A percentile compares a stretch with the other conserved stretches of the same genome.
phyloP scores from a whole-genome alignment of 257 asterid genomes.

The Plectranthus barbatus region DNA sequence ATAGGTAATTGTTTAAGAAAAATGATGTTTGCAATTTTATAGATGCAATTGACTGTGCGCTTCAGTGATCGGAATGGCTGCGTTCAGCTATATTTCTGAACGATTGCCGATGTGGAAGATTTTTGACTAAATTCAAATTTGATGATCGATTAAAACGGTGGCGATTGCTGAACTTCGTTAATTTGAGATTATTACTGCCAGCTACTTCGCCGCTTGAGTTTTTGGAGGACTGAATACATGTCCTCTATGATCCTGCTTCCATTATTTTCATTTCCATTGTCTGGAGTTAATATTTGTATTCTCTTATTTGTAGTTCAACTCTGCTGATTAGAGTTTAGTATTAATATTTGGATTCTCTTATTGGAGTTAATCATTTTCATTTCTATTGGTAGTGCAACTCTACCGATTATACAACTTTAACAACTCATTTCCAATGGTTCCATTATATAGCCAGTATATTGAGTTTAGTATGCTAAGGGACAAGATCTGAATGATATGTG shows the following conservation, averaged over 20 bases:
- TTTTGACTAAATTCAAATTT: background rate
- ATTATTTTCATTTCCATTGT: background rate
- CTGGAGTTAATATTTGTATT: background rate
- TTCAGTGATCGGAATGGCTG: background rate
- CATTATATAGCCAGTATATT: background rate
- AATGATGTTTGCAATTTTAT: background rate
- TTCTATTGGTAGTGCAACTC: no score
- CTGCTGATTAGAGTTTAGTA: background rate
- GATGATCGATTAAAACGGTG: background rate
- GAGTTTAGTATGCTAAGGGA: background rate
- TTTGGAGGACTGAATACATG: background rate
- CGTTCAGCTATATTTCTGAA: background rate
- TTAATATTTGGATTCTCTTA: background rate
- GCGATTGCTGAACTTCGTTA: background rate
- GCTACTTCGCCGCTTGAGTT: background rate
- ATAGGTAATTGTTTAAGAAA: constrained; percentile 44
- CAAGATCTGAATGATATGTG: background rate
- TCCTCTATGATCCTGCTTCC: background rate
- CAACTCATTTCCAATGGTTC: no score
- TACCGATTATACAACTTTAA: no score
- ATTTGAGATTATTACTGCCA: background rate
- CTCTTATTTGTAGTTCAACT: background rate
- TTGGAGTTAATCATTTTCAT: no score
- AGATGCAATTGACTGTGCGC: background rate
- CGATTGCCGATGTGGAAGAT: background rate